Conservation (phyloP, 768 basidiomycete genomes). For the Pisolithus microcarpus region DNA sequence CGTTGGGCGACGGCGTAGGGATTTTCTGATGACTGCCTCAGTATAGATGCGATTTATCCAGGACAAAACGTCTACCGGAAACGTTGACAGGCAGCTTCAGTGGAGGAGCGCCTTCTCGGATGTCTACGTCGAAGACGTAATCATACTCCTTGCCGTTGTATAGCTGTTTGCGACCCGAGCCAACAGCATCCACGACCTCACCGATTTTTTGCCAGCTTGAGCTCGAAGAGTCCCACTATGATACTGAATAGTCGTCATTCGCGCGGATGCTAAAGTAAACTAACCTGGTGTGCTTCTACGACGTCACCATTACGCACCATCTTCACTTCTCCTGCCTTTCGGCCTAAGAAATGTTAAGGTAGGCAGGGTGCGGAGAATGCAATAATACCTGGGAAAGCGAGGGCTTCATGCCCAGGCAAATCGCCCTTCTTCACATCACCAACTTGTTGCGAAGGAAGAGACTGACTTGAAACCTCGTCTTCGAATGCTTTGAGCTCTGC, state of each 20-base stretch:
- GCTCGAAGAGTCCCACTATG: slow-evolving; percentile 71
- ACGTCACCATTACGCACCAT: slow-evolving; percentile 77
- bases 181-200: slow-evolving; percentile 92
- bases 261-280: slow-evolving; percentile 7
- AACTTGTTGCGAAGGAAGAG: slow-evolving; percentile 78
- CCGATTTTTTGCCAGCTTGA: slow-evolving; percentile 89
- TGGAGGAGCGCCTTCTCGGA: slow-evolving; percentile 86
- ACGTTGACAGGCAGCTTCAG: slow-evolving; percentile 93
- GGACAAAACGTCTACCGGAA: slow-evolving; percentile 45
- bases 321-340: slow-evolving; percentile 86
- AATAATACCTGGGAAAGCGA: slow-evolving; percentile 55
- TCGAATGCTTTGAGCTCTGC: slow-evolving; percentile 66
- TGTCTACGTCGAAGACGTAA: slow-evolving; percentile 98
- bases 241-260: slow-evolving; percentile 2
- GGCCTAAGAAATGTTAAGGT: slow-evolving; percentile 42
- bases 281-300: slow-evolving; percentile 88
- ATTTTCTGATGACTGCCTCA: slow-evolving; percentile 57
- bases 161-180: slow-evolving; percentile 84
- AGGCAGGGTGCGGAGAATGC: not conserved
- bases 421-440: slow-evolving; percentile 92
- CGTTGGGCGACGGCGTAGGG: slow-evolving; percentile 83
- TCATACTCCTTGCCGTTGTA: slow-evolving; percentile 94
- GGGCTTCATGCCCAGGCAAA: slow-evolving; percentile 78
- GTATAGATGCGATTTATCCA: not conserved
- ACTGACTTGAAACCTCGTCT: slow-evolving; percentile 65